Evolutionary conservation across 2,329 filamentous ascomycete genomes (phyloP).

Genomic region (Teratosphaeria nubilosa): DNA sequence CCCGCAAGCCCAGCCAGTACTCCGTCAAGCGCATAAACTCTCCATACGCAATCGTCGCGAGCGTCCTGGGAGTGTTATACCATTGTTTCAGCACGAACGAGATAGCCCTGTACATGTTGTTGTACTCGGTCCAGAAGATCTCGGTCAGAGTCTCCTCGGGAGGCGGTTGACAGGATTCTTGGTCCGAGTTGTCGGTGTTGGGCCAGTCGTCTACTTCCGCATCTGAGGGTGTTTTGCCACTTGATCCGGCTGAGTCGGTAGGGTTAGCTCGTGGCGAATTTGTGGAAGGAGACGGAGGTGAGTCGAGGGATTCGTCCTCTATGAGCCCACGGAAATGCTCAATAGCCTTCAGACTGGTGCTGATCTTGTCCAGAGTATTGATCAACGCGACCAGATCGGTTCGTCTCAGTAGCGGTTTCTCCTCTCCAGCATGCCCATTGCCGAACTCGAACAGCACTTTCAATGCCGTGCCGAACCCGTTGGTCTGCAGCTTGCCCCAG

Average conservation of each 20-base stretch:
- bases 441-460: conserved; percentile 96
- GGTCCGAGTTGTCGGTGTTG: neutral
- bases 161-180: neutral
- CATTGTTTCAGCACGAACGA: conserved; percentile 62
- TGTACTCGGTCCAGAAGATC: conserved; percentile 53
- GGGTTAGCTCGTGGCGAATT: no score
- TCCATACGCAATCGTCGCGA: conserved; percentile 38
- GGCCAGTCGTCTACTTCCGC: neutral
- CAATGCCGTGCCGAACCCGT: conserved; percentile 85
- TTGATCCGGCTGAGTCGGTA: neutral
- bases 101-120: conserved; percentile 51
- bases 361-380: conserved; percentile 85
- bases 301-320: conserved; percentile 11
- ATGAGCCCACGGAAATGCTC: conserved; percentile 56
- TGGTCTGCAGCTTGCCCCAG: conserved; percentile 95
- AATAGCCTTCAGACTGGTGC: conserved; percentile 66
- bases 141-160: conserved; percentile 35
- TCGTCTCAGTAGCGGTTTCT: conserved; percentile 64
- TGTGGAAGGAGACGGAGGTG: neutral
- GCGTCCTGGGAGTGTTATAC: conserved; percentile 35
- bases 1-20: conserved; percentile 54
- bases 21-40: conserved; percentile 49
- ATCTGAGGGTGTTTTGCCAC: neutral
- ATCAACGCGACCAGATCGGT: conserved; percentile 91
- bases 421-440: conserved; percentile 41